These are phyloP conservation scores for Macrophomina pseudophaseolina DNA, from an alignment of 2,329 filamentous ascomycete genomes.

Conservation along the genomic window DNA sequence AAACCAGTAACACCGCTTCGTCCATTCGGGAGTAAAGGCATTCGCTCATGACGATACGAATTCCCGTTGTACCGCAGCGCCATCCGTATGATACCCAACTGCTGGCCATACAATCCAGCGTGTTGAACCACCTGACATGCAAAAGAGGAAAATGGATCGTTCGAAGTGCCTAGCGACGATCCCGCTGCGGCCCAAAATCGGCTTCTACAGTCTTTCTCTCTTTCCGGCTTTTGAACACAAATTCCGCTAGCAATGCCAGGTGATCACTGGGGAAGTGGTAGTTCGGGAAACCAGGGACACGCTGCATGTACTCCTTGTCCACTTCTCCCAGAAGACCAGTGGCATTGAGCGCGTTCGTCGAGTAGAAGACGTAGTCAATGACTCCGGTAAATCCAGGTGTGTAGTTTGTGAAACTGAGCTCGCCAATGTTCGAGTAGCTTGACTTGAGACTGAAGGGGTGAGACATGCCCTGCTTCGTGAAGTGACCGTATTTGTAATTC, in stretches of 20 bases:
- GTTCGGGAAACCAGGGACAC: conserved; percentile 89
- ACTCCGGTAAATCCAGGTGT: conserved; percentile 90
- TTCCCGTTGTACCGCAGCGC: conserved; percentile 20
- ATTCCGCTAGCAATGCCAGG: conserved; percentile 86
- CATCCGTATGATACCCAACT: conserved; percentile 25
- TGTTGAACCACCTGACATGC: conserved; percentile 22
- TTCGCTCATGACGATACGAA: conserved; percentile 21
- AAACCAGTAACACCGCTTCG: conserved; percentile 21
- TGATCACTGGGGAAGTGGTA: conserved; percentile 95
- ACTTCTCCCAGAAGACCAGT: conserved; percentile 84
- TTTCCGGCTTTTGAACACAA: conserved; percentile 85
- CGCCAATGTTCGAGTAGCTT: conserved; percentile 82
- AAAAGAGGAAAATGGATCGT: conserved; percentile 15
- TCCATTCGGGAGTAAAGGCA: conserved; percentile 14
- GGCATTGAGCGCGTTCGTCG: conserved; percentile 85
- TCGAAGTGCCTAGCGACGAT: conserved; percentile 21
- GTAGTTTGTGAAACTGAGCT: conserved; percentile 95
- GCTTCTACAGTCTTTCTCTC: conserved; percentile 61
- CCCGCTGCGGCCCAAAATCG: conserved; percentile 43
- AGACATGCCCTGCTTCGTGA: conserved; percentile 88
- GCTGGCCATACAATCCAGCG: conserved; percentile 18
- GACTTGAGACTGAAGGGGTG: conserved; percentile 95
- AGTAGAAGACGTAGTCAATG: conserved; percentile 98
- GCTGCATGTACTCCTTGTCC: conserved; percentile 81
- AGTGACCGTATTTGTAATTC: conserved; percentile 86